Conservation (phyloP, 805 yeast species). For the Jamesozyma rosinii region DNA sequence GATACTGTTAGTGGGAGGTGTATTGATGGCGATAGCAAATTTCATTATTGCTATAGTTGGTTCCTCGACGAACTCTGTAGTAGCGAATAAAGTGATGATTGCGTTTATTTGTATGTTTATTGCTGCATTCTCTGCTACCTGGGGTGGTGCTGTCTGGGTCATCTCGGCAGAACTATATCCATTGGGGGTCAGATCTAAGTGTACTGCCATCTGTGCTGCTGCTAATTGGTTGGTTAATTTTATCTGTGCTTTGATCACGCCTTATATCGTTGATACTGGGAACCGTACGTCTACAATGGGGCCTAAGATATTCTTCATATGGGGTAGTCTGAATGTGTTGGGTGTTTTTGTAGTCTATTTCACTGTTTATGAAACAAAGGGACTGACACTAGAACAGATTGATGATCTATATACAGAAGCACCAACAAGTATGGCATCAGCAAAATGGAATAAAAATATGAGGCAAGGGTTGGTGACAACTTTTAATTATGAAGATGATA, state of each 20-base stretch:
- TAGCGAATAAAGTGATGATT: constrained; percentile 46
- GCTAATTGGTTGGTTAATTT: constrained; percentile 77
- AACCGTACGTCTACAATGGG: constrained; percentile 61
- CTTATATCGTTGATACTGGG: constrained; percentile 64
- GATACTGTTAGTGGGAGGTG: constrained; percentile 61
- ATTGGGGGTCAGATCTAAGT: constrained; percentile 64
- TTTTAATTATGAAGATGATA: not conserved
- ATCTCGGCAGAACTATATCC: constrained; percentile 57
- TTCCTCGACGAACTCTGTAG: constrained; percentile 36
- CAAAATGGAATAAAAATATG: constrained; percentile 32
- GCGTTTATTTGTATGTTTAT: constrained; percentile 64
- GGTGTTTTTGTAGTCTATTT: constrained; percentile 57
- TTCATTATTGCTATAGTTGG: constrained; percentile 64
- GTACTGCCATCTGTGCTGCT: constrained; percentile 67
- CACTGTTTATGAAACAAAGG: constrained; percentile 70
- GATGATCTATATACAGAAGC: constrained; percentile 64
- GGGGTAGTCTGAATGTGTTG: constrained; percentile 62
- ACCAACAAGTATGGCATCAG: constrained; percentile 43
- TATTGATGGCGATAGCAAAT: constrained; percentile 62
- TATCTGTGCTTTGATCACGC: constrained; percentile 64
- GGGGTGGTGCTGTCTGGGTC: constrained; percentile 83
- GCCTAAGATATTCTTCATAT: constrained; percentile 62
- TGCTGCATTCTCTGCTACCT: constrained; percentile 67
- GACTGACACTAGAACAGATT: constrained; percentile 70
- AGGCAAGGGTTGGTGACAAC: constrained; percentile 6